Evolutionary conservation across 2,329 filamentous ascomycete species (phyloP).

Genomic region (Colletotrichum horii): DNA sequence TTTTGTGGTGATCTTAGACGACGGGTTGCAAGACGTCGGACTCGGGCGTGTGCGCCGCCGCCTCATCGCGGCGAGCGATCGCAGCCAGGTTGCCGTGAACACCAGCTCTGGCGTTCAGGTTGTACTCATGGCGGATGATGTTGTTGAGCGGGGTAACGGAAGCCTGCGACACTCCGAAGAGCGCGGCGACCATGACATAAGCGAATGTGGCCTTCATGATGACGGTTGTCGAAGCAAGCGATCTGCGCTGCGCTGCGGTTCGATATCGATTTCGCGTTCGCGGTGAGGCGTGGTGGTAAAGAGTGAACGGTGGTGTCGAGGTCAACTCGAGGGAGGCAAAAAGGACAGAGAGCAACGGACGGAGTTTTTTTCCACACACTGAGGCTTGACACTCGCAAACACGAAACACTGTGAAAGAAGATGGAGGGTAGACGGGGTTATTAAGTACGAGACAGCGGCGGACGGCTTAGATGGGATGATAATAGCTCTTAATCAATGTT

Average conservation of each 20-base stretch:
- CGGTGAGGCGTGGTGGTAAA: background rate
- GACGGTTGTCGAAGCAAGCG: background rate
- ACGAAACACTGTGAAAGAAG: background rate
- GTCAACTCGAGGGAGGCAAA: background rate
- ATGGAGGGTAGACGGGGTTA: background rate
- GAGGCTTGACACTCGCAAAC: background rate
- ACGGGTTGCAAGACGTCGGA: constrained; percentile 1
- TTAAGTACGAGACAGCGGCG: background rate
- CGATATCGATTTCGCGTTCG: background rate
- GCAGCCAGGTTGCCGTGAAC: background rate
- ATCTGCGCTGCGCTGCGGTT: background rate
- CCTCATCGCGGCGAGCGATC: background rate
- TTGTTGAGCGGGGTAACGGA: constrained; percentile 17
- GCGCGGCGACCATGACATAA: background rate
- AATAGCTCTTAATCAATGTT: background rate
- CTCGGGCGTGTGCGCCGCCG: background rate
- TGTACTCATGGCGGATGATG: constrained; percentile 21
- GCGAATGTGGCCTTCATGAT: constrained; percentile 14
- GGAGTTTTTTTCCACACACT: background rate
- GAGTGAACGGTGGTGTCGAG: background rate
- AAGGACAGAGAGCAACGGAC: background rate
- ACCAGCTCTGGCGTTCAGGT: constrained; percentile 15
- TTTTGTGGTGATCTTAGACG: background rate
- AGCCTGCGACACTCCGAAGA: constrained; percentile 11
- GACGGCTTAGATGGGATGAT: background rate